Evolutionary conservation across 208 protist species (phyloP).

Genomic region (Trypanosomatidae sp.): DNA sequence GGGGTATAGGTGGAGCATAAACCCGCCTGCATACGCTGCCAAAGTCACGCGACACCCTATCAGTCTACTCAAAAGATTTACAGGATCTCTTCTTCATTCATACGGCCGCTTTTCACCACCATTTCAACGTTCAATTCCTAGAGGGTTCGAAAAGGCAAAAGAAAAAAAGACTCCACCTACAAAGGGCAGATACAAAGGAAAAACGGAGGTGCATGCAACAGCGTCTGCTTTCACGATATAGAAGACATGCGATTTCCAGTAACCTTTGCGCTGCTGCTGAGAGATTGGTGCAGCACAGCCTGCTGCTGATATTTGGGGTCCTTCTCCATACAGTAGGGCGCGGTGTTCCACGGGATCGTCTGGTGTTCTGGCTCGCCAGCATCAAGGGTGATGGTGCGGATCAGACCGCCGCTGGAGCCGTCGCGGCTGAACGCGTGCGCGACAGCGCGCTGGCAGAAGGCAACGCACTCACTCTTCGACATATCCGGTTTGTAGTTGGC

Average conservation of each 20-base stretch:
- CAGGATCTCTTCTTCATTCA: constrained; percentile 5
- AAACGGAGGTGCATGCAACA: background rate
- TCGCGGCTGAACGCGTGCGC: constrained; percentile 98
- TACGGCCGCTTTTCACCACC: background rate
- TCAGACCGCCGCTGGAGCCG: constrained; percentile 98
- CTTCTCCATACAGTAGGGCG: constrained; percentile 91
- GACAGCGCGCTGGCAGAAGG: constrained; percentile 95
- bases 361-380: constrained; percentile 74
- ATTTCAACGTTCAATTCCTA: background rate
- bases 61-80: too few relatives aligned
- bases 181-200: background rate
- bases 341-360: constrained; percentile 83
- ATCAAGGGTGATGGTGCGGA: constrained; percentile 93
- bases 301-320: constrained; percentile 79
- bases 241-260: constrained; percentile 42
- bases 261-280: constrained; percentile 81
- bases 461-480: constrained; percentile 95
- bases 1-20: background rate
- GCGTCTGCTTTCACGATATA: background rate
- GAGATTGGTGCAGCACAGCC: constrained; percentile 69
- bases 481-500: constrained; percentile 96
- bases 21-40: background rate
- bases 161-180: background rate
- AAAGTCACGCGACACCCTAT: background rate
- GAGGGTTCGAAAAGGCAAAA: background rate